Evolutionary conservation across 805 yeast genomes (phyloP).

Genomic region (Wickerhamiella kazuoi): DNA sequence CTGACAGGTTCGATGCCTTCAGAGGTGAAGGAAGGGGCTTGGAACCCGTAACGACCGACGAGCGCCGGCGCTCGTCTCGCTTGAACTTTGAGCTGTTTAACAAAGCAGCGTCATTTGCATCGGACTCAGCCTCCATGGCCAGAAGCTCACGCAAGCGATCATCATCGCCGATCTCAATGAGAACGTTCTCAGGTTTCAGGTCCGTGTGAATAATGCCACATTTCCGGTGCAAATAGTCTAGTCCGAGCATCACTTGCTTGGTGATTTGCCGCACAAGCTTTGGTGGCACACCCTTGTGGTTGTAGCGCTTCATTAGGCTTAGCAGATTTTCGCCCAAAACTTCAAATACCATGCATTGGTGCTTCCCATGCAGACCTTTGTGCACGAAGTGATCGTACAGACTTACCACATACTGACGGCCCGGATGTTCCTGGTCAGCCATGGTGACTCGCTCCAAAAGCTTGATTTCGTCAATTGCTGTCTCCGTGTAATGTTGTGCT

Average conservation of each 20-base stretch:
- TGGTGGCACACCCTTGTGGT: constrained; percentile 64
- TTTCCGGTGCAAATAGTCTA: constrained; percentile 53
- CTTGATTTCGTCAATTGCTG: constrained; percentile 86
- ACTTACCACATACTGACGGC: constrained; percentile 64
- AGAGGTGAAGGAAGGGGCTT: constrained; percentile 73
- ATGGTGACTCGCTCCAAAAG: constrained; percentile 45
- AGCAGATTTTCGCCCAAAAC: constrained; percentile 86
- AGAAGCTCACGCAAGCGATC: constrained; percentile 49
- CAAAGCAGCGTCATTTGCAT: not conserved
- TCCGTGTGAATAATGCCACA: constrained; percentile 66
- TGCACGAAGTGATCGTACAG: constrained; percentile 74
- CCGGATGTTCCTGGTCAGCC: constrained; percentile 53
- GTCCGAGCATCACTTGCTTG: constrained; percentile 53
- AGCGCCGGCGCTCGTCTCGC: not conserved
- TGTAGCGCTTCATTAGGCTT: constrained; percentile 62
- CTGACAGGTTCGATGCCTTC: not conserved
- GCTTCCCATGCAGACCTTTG: constrained; percentile 78
- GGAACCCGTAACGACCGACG: constrained; percentile 63
- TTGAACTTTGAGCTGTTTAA: not conserved
- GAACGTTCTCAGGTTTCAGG: constrained; percentile 55
- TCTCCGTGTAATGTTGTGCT: constrained; percentile 78
- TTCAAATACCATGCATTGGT: constrained; percentile 94
- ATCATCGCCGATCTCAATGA: constrained; percentile 69
- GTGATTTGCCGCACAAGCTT: constrained; percentile 66
- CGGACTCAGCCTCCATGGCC: not conserved